Evolutionary conservation across 1,284 basidiomycete genomes (phyloP), one percentile per base, ranked within the genome.

Genomic region (Gymnopus androsaceus): DNA sequence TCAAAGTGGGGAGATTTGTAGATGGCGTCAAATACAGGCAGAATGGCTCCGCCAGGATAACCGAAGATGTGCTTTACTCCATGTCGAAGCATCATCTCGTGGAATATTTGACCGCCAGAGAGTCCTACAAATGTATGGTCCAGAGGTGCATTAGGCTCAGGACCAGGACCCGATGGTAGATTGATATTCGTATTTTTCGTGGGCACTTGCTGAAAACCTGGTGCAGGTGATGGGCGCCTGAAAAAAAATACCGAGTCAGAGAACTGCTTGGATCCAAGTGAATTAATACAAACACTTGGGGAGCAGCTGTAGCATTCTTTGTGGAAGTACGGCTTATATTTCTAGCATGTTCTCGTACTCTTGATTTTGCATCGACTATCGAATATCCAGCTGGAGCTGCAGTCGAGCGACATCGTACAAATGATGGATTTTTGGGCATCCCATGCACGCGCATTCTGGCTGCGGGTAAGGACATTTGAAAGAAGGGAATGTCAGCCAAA

Each of bases 21-120:
- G 73, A 98, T 99, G 68, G 97, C 96, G 72, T 99, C 96, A 73
- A 98, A 99, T 38, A 99, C 96, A 64, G 96, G 97, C 17, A 98
- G 86, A 69, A 98, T 98, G 48, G 96, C 96, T 60, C 95, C 95
- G 47, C 96, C 96, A 15, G 96, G 96, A 75, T 99, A 99, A 46
- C 96, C 96, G 69, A 99, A 99, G 51, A 99, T 85, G 69, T 98
- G 92, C 74, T 96, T 97, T 67, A 99, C 95, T 57, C 84, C 85
- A 73, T 99, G 96, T 54, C 96, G 83, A 57, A 95, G 88, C 94
- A 99, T 98, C 96, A 99, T 98, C 76, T 99, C 95, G 73, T 99
- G 95, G 77, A 99, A 98, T 69, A 99, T 98, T 73, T 98, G 84
- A 34, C 96, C 96, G 31, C 96, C 96, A 17, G 94, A 93, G 75